Conservation (phyloP, 306 rosid species). For the Fragaria vesca region DNA sequence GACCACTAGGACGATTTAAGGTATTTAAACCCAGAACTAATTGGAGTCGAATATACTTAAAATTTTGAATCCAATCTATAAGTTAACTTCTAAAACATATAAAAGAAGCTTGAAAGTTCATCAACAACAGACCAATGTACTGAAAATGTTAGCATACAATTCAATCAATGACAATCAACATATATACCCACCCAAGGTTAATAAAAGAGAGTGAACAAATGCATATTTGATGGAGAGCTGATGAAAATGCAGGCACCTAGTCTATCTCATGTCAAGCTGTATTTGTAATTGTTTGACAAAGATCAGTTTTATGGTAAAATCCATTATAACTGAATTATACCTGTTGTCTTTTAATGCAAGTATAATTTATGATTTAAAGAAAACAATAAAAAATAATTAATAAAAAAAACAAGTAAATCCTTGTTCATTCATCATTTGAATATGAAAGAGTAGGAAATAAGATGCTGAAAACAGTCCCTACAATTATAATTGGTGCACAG, state of each 20-base stretch:
- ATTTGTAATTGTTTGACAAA: background rate
- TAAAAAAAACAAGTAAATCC: background rate
- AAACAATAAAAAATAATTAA: too few species aligned
- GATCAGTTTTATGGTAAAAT: background rate
- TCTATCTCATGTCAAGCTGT: background rate
- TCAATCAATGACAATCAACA: background rate
- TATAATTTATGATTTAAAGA: background rate
- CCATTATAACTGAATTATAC: background rate
- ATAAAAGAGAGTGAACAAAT: background rate
- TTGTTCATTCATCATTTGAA: background rate
- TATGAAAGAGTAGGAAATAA: background rate
- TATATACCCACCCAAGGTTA: too few species aligned
- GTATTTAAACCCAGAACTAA: too few species aligned
- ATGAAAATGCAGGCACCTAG: background rate
- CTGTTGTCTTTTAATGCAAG: background rate
- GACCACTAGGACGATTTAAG: too few species aligned
- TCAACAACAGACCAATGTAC: too few species aligned
- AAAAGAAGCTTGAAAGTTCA: too few species aligned
- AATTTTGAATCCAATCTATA: too few species aligned
- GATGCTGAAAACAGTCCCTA: background rate
- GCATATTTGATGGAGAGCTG: background rate
- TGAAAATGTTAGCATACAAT: too few species aligned
- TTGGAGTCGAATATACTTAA: too few species aligned
- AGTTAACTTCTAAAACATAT: too few species aligned
- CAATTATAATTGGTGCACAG: background rate